Conservation (phyloP, 495 filamentous ascomycete species). For the Penicillium pulvis region DNA sequence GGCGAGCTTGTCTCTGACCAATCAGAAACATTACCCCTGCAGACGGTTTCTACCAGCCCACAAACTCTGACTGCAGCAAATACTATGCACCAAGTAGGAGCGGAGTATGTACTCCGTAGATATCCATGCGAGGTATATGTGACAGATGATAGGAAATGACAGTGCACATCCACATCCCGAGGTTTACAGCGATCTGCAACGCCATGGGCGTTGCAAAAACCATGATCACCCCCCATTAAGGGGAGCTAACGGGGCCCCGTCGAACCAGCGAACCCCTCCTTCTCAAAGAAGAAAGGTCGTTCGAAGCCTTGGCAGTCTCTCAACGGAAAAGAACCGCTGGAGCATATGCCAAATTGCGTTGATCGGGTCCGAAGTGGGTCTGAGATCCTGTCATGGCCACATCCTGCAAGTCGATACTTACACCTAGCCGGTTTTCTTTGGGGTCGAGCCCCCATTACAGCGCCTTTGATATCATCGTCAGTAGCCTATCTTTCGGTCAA, state of each 20-base stretch:
- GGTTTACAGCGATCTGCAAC: neutral
- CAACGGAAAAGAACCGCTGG: neutral
- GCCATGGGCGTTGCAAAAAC: neutral
- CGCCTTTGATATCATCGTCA: neutral
- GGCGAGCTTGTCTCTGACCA: slow-evolving; percentile 2
- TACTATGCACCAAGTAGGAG: neutral
- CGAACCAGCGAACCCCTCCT: neutral
- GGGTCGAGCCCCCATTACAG: neutral
- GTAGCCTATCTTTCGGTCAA: neutral
- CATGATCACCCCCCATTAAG: neutral
- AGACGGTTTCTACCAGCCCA: neutral
- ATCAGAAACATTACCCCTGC: neutral
- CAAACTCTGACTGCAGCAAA: neutral
- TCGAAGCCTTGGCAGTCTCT: neutral
- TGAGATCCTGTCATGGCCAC: neutral
- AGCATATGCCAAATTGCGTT: neutral
- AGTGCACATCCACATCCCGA: neutral
- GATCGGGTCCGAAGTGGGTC: slow-evolving; percentile 1
- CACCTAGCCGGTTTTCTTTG: neutral
- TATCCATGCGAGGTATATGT: neutral
- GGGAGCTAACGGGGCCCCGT: neutral
- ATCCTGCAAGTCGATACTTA: neutral
- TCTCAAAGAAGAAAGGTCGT: neutral
- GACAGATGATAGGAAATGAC: neutral
- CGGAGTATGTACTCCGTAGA: too few species aligned